Evolutionary conservation across 2,329 filamentous ascomycete species (phyloP), one percentile per base, ranked within the genome.

Genomic region (Ramichloridium luteum): DNA sequence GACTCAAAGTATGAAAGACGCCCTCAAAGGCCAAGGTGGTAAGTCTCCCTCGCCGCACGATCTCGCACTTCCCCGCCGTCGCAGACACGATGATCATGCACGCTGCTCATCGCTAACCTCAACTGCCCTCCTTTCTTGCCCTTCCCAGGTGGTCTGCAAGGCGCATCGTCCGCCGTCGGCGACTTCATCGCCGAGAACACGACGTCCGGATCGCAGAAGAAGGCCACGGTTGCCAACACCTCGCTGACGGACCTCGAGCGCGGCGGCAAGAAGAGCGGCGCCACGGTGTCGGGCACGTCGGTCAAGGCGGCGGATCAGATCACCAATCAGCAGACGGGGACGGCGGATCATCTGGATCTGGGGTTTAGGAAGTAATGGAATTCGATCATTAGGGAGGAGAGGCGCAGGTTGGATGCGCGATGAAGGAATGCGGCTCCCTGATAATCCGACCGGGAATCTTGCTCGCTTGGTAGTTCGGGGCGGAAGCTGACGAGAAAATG

Each of bases 291-390:
- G 18, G 45, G 43, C 4, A 47, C 47, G 1, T 32, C 25, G 10
- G 33, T 53, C 22, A 45, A 45, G 27, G 49, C 41, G 3, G 35
- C 29, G 6, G 26, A 46, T 13, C 50, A 54, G 37, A 36, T 43
- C 18, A 35, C 36, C 31, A 54, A 54, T 28, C 43, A 47, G 40
- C 37, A 43, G 29, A 45, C 41, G 5, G 50, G 49, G 8, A 43
- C 27, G 32, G 50, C 48, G 26, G 49, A 54, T 29, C 50, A 53
- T 32, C 32, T 54, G 29, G 47, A 44, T 2, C 36, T 54, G 31
- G 41, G 39, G 12, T 41, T 44, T 23, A 42, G 43, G 38, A 50
- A 51, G 38, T 37, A 8, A 23, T 23, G 20, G 20, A 8, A 23
- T 8, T 23, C 20, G 8, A 23, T n/a, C n/a, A n/a, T n/a, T n/a